A percentile compares a stretch with the other conserved stretches of the same genome.
These are phyloP conservation scores for Chara braunii DNA, from an alignment of 139 green algal species.

Conservation along the genomic window DNA sequence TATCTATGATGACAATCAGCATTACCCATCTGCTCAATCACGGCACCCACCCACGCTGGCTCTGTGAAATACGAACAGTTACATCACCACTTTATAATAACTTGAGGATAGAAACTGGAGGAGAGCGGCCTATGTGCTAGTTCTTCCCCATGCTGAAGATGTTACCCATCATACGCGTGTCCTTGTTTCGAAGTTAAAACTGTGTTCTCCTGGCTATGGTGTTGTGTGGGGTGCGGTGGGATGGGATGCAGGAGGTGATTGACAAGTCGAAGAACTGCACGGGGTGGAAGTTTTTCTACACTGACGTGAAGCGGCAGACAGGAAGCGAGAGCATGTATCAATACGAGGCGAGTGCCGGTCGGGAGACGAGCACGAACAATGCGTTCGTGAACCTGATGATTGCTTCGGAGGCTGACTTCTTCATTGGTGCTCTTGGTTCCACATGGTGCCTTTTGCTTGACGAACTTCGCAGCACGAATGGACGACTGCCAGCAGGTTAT, in stretches of 20 bases:
- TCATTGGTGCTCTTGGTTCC: slow-evolving; percentile 7
- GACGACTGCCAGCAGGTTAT: background rate
- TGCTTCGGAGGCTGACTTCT: slow-evolving; percentile 9
- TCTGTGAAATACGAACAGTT: no score
- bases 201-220: no score
- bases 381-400: slow-evolving; percentile 22
- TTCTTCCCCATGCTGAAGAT: no score
- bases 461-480: slow-evolving; percentile 9
- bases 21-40: no score
- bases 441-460: slow-evolving; percentile 16
- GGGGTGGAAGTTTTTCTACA: background rate
- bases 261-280: background rate
- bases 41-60: no score
- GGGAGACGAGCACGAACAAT: background rate
- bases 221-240: no score
- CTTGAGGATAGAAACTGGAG: no score
- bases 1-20: no score
- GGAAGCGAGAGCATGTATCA: background rate
- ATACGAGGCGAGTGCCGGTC: background rate
- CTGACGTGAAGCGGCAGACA: background rate
- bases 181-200: no score
- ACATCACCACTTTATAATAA: no score
- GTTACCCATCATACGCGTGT: no score
- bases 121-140: no score
- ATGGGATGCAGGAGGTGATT: background rate